Conservation (phyloP, 805 yeast species). For the Suhomyces sp. region DNA sequence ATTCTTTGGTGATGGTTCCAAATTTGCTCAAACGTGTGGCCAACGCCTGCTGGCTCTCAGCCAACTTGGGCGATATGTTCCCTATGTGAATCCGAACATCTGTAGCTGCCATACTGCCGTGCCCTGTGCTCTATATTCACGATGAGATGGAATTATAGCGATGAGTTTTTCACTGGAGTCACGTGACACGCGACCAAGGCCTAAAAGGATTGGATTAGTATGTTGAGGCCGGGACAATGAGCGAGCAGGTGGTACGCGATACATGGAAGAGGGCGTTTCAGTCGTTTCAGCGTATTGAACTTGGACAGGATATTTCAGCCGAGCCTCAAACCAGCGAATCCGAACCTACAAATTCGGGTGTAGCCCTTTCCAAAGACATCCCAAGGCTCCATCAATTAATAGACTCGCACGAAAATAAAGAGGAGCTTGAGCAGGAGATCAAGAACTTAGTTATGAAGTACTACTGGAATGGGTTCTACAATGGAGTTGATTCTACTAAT, state of each 20-base stretch:
- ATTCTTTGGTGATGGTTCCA: conserved; percentile 50
- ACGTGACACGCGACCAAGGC: too few relatives aligned
- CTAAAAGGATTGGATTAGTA: too few relatives aligned
- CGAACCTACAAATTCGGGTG: not conserved
- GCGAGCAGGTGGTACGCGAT: not conserved
- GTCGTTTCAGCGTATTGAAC: not conserved
- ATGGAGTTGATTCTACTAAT: conserved; percentile 12
- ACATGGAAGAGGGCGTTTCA: not conserved
- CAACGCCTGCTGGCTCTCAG: conserved; percentile 45
- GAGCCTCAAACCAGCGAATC: not conserved
- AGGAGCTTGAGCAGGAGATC: conserved; percentile 20
- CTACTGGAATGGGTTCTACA: conserved; percentile 34
- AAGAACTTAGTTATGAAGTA: conserved; percentile 24
- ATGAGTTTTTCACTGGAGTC: conserved; percentile 1
- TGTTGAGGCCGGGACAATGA: not conserved
- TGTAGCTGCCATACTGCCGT: not conserved
- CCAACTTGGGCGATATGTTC: conserved; percentile 54
- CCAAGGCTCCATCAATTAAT: conserved; percentile 11
- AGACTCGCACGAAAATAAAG: conserved; percentile 12
- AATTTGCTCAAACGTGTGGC: conserved; percentile 56
- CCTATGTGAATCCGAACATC: conserved; percentile 56
- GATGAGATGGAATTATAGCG: not conserved
- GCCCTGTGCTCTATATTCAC: not conserved
- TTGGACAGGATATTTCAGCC: not conserved
- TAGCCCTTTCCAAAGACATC: not conserved